A percentile compares a stretch with the other conserved stretches of the same genome.
Conservation (phyloP, 441 rosid genomes). For the Breynia disticha region DNA sequence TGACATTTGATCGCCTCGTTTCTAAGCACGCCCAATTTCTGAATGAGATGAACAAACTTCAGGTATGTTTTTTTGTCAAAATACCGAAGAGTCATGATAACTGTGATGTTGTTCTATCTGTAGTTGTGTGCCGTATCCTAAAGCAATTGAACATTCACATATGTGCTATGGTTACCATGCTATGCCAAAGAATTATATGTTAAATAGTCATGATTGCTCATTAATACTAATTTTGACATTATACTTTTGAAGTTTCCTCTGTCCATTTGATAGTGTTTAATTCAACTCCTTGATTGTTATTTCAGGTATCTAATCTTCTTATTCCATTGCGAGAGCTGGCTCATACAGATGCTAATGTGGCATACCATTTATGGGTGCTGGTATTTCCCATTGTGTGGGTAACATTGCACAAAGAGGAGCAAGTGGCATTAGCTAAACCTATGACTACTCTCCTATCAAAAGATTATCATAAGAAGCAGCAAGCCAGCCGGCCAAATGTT, state of each 20-base stretch:
- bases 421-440: slow-evolving; percentile 78
- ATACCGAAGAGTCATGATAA: background rate
- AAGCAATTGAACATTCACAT: too few relatives aligned
- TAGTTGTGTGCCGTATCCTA: too few relatives aligned
- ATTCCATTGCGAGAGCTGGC: slow-evolving; percentile 90
- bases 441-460: slow-evolving; percentile 76
- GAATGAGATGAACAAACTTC: slow-evolving; percentile 74
- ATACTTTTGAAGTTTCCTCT: too few relatives aligned
- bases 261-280: too few relatives aligned
- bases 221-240: too few relatives aligned
- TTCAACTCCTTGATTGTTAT: background rate
- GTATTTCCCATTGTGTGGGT: slow-evolving; percentile 98
- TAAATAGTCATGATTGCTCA: too few relatives aligned
- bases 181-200: too few relatives aligned
- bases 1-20: slow-evolving; percentile 68
- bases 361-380: slow-evolving; percentile 94
- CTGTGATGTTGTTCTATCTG: too few relatives aligned
- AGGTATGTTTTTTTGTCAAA: slow-evolving; percentile 35
- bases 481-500: slow-evolving; percentile 85
- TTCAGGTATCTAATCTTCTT: slow-evolving; percentile 88
- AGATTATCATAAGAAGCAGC: slow-evolving; percentile 96
- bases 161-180: too few relatives aligned
- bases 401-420: slow-evolving; percentile 80
- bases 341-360: slow-evolving; percentile 89
- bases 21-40: slow-evolving; percentile 82